Base-by-base conservation (phyloP, 768 basidiomycete genomes). In the Boletus rex-veris region DNA sequence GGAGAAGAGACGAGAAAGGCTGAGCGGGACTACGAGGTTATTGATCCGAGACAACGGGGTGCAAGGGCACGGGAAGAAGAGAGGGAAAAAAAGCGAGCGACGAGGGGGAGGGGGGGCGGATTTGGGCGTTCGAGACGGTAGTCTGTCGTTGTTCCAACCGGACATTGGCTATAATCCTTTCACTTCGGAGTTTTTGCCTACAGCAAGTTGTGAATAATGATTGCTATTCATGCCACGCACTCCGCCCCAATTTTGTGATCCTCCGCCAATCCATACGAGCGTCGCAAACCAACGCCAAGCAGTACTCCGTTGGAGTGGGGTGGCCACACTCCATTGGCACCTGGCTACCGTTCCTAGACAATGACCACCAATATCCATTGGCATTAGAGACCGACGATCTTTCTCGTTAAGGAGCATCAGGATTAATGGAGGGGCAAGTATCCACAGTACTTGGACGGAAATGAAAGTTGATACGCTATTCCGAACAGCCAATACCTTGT, bases 21-120 rank as follows among this genome's bases (percentile, higher is more conserved):
- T 1, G 86, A 91, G 67, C 72, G 88, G 49, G 91, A 93, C 53
- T 92, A 92, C 63, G 90, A 93, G 71, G 90, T 93, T 26, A 93
- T 93, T 65, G 91, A 93, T 65, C 90, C 91, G 0, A 73, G 91
- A 54, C 79, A 81, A 45, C 72, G 91, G 51, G 78, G 85, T 41
- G 88, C 87, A 21, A 73, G 81, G 45, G 91, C 91, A 24, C 82
- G 77, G 62, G 87, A 92, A 62, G 91, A 93, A 64, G 90, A 90
- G 61, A 75, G 77, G 59, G 87, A 88, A 54, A 74, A 84, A 62
- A 89, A 84, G 48, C 67, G 70, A 12, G 71, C 67, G 3, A 53
- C 59, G 11, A 68, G 57, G 43, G 64, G 57, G 19, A 68, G 53
- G 50, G 64, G 57, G 16, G 57, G 62, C 21, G 64, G 66, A 19